Base-by-base conservation (phyloP, 176 grass and related monocot species). In the Pontederia paniculata region DNA sequence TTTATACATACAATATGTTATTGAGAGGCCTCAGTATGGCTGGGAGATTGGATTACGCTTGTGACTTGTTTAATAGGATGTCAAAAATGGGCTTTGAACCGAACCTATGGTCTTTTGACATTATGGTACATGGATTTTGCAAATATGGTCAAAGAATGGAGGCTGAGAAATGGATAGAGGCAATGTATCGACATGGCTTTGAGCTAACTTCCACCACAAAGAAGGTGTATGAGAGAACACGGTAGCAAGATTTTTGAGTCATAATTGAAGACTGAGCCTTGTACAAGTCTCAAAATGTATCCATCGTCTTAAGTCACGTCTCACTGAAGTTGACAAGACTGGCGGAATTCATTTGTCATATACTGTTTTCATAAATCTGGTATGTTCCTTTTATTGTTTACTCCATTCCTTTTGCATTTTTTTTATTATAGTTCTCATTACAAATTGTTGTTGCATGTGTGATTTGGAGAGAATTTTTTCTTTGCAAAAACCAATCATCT, bases 1-100 rank as follows among this genome's bases (percentile, higher is more conserved):
- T 81, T 84, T 97, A 74, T 80, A 91, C 86, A 57, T 97, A 97
- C 49, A 97, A 97, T 71, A 91, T 90, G 86, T 72, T 97, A 54
- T 51, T 97, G 54, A 79, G 79, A 70, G 86, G 79, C 10, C 49
- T 97, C 59, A 63, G 55, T 41, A 88, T 68, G 62, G 83, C 52
- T 47, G 75, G 80, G 54, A 91, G 86, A 74, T 90, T 97, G 86
- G 93, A 91, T 59, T 76, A 74, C 77, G 93, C 93, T 44, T 58
- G 66, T 70, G 68, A 79, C 23, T 63, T 91, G 74, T 90, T 82
- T 25, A 60, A 91, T 53, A 97, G 57, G 62, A 66, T 97, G 54
- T 77, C 55, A 67, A 68, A 60, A 47, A 87, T 84, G 74, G 93
- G 86, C 13, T 97, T 84, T 51, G 20, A 62, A 64, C 93, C 93